phyloP scores from a whole-genome alignment of 164 flowering plant species.

The Dillenia turbinata region DNA sequence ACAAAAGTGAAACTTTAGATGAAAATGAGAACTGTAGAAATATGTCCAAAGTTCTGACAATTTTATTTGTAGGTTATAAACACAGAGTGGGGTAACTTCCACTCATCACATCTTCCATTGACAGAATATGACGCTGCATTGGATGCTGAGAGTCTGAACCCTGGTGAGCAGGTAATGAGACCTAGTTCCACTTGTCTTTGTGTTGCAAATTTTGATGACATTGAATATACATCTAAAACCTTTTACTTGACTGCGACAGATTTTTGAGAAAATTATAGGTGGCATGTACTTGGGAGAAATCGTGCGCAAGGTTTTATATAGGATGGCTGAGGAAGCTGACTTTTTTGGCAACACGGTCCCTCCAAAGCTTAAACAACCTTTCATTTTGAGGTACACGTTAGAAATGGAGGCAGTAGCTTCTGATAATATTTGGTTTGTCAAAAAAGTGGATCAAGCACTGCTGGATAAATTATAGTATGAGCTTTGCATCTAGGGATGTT shows the following conservation, averaged over 20 bases:
- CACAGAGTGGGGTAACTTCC: constrained; percentile 98
- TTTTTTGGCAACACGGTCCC: constrained; percentile 88
- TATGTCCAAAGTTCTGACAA: constrained; percentile 1
- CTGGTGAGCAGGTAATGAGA: constrained; percentile 75
- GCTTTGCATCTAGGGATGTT: no score
- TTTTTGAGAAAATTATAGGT: constrained; percentile 85
- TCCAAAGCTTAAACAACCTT: constrained; percentile 60
- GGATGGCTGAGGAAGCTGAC: constrained; percentile 91
- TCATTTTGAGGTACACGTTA: constrained; percentile 51
- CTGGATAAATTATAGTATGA: no score
- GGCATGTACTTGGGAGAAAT: constrained; percentile 98
- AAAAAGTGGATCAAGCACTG: no score
- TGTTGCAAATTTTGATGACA: no score
- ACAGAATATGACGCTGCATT: constrained; percentile 79
- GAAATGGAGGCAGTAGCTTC: no score
- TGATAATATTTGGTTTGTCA: no score
- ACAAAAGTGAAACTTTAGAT: no score
- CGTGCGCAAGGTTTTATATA: constrained; percentile 66
- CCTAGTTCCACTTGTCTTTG: not conserved
- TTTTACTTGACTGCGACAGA: constrained; percentile 35
- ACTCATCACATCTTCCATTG: constrained; percentile 85
- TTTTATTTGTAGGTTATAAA: constrained; percentile 67
- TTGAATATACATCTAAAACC: not conserved
- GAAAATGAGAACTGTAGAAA: not conserved
- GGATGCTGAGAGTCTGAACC: constrained; percentile 82